Base-by-base conservation (phyloP, 2,329 filamentous ascomycete species). In the Geosmithia flava region DNA sequence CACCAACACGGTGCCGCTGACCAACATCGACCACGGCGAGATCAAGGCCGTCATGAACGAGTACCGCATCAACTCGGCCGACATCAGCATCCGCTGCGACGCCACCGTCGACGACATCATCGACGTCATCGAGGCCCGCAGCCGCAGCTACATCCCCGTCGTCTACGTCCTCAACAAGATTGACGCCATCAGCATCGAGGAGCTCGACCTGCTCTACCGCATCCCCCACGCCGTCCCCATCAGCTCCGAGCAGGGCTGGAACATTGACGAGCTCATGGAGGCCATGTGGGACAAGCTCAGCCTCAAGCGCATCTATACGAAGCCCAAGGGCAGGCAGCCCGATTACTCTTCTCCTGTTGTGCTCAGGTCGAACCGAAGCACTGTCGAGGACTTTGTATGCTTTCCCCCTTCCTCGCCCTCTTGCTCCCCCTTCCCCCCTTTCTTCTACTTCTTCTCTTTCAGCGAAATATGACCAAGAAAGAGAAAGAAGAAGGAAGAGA, bases 101-200 rank as follows among this genome's bases (percentile, higher is more conserved):
- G 93, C 93, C 49, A 98, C 93, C 2, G 82, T 98, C 53, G 93
- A 98, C 67, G 93, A 98, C 65, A 68, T 98, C 54, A 98, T 98
- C 61, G 93, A 98, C 66, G 71, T 98, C 19, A 78, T 98, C 44
- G 93, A 98, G 67, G 91, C 91, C 44, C 95, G 87, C 74, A 88
- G 85, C 63, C 80, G 93, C 19, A 89, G 87, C 63, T 98, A 98
- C 65, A 97, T 98, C 55, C 93, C 93, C n/a, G 93, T 97, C 54
- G 87, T 98, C 48, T 98, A 98, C 69, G 93, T 94, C 42, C 76
- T 98, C 59, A 98, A 98, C 78, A 98, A 98, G 74, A 98, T 98
- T 57, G 93, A 98, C 68, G 81, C 90, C 48, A 97, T 98, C 64
- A 91, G 87, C 47, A 97, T 98, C 57, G 91, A 98, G 68, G 93